Evolutionary conservation across 164 flowering plant genomes (phyloP).

Genomic region (Macadamia tetraphylla): DNA sequence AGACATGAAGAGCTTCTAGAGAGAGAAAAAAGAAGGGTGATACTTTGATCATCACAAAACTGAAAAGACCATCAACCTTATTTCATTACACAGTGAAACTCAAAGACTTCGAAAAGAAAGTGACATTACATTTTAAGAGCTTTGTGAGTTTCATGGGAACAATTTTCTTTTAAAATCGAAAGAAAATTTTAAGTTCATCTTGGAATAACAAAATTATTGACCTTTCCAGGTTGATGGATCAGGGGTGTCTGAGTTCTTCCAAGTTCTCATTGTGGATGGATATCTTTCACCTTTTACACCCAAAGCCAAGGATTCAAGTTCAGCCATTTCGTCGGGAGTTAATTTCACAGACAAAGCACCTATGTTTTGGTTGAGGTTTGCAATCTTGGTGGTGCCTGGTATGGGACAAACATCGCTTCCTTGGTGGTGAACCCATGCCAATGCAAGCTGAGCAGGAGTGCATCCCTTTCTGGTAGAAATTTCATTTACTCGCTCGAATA

Average conservation of each 20-base stretch:
- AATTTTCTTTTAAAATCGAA: no score
- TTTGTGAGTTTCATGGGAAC: no score
- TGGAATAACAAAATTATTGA: no score
- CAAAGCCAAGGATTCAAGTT: slow-evolving; percentile 15
- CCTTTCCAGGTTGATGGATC: neutral
- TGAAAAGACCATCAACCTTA: no score
- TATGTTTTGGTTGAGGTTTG: slow-evolving; percentile 20
- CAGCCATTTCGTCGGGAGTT: slow-evolving; percentile 15
- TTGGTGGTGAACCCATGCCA: slow-evolving; percentile 36
- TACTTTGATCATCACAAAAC: no score
- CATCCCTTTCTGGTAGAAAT: slow-evolving; percentile 29
- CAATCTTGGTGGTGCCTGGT: slow-evolving; percentile 23
- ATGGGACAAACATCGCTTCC: neutral
- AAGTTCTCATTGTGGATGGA: neutral
- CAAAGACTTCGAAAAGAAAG: no score
- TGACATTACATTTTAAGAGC: no score
- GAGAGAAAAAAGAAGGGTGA: no score
- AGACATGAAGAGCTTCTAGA: no score
- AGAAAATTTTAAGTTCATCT: no score
- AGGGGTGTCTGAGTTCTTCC: slow-evolving; percentile 16
- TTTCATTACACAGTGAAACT: no score
- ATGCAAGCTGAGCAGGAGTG: slow-evolving; percentile 32
- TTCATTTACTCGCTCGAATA: slow-evolving; percentile 25
- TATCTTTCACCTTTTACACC: slow-evolving; percentile 18
- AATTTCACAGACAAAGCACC: slow-evolving; percentile 17